Base-by-base conservation (phyloP, 305 asterid genomes). In the Fraxinus greggii region DNA sequence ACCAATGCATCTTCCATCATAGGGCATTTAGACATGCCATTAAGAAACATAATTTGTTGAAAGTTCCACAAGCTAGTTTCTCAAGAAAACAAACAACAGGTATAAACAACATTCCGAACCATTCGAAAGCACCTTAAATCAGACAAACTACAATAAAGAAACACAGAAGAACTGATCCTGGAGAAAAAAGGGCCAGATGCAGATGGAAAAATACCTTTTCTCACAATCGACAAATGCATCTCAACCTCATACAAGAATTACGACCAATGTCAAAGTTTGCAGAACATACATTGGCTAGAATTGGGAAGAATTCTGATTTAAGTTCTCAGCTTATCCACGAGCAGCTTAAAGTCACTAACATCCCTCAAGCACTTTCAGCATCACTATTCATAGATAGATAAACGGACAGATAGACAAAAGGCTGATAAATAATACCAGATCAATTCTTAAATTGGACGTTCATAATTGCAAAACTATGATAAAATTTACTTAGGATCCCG, bases 351-450 rank as follows among this genome's bases (percentile, higher is more conserved):
- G 87, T 80, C 36, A 83, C 89, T 17, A 35, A 59, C 81, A 81
- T 45, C 51, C 78, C 82, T 83, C 84, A 79, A 67, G 73, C 84
- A 79, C 84, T 67, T 86, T 17, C 32, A 54, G 87, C 81, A 81
- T 70, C 81, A 67, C 48, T 33, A 65, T 65, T 65, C 35, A 63
- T 9, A 3, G 67, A 76, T 21, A 67, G 81, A 81, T 35, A 35
- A 13, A 63, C 4, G 4, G 28, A 85, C 35, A 35, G 15, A 24
- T 8, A 24, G 17, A 17, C 4, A 54, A 54, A n/a, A 7, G 31
- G 33, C n/a, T 23, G 72, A 29, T 63, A 26, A 61, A 23, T 24
- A 61, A 23, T 61, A 23, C 33, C 72, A 63, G 7, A 65, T 2
- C 10, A 61, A 61, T 61, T 23, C 10, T 19, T 15, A 61, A 61